Conservation (phyloP, 768 basidiomycete genomes). For the Pleurotus pulmonarius region DNA sequence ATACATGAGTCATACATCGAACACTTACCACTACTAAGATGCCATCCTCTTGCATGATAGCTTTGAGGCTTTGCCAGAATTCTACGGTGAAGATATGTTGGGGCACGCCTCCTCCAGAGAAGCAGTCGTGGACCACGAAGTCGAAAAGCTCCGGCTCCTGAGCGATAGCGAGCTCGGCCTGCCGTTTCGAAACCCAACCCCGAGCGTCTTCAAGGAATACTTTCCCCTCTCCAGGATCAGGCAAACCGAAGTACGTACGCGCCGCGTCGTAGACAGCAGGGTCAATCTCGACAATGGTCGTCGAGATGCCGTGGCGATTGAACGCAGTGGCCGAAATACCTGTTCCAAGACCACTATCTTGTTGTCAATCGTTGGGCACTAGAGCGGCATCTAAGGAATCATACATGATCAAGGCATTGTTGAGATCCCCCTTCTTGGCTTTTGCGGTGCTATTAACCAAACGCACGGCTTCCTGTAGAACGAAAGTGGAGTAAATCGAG, state of each 20-base stretch:
- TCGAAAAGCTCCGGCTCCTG: conserved; percentile 42
- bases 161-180: conserved; percentile 20
- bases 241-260: conserved; percentile 73
- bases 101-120: conserved; percentile 92
- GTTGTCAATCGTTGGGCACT: background rate
- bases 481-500: conserved; percentile 81
- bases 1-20: background rate
- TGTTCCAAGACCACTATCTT: conserved; percentile 76
- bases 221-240: conserved; percentile 51
- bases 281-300: conserved; percentile 91
- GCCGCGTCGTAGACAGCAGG: conserved; percentile 87
- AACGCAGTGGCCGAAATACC: conserved; percentile 82
- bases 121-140: conserved; percentile 86
- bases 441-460: conserved; percentile 53
- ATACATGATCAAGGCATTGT: conserved; percentile 73
- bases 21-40: conserved; percentile 74
- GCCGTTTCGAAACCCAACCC: conserved; percentile 53
- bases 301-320: conserved; percentile 59
- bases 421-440: conserved; percentile 28
- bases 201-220: conserved; percentile 81
- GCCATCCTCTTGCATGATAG: conserved; percentile 63
- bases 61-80: conserved; percentile 75
- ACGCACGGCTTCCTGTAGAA: conserved; percentile 82
- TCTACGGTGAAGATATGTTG: conserved; percentile 79
- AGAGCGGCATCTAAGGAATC: conserved; percentile 15